Evolutionary conservation across 176 grass and related monocot species (phyloP).

Genomic region (Carex kokanica): DNA sequence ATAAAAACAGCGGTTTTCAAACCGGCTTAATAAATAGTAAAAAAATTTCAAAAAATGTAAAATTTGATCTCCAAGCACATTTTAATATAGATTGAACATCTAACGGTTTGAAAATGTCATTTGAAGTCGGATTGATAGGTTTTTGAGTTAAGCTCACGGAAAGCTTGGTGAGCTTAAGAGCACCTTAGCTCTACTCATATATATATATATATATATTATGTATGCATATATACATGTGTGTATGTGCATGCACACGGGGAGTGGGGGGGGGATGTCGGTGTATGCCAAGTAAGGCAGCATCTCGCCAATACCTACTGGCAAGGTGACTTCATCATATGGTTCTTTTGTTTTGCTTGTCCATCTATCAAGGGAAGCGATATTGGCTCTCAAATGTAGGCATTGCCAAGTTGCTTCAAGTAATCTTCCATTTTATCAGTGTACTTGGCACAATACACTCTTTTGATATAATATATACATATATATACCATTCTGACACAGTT

Average conservation of each 20-base stretch:
- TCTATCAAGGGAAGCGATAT: not conserved
- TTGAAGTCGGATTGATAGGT: too few species aligned
- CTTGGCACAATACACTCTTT: not conserved
- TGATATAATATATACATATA: not conserved
- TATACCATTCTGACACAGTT: not conserved
- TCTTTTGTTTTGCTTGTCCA: not conserved
- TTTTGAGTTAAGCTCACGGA: too few species aligned
- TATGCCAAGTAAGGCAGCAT: not conserved
- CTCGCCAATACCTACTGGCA: too few species aligned
- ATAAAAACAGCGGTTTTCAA: too few species aligned
- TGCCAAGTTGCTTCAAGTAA: not conserved
- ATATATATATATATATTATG: too few species aligned
- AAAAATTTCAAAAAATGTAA: too few species aligned
- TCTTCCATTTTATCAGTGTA: not conserved
- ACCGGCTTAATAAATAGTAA: too few species aligned
- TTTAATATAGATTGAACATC: too few species aligned
- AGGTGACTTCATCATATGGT: not conserved
- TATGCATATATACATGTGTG: not conserved
- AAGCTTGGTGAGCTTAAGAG: too few species aligned
- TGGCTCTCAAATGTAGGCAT: not conserved
- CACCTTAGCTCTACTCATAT: too few species aligned
- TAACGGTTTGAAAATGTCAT: too few species aligned
- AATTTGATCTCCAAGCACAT: too few species aligned
- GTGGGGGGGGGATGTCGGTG: not conserved
- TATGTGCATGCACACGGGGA: not conserved